A percentile compares a stretch with the other conserved stretches of the same genome.
Conservation (phyloP, 1,284 basidiomycete genomes). For the Cryptococcus jaspeensis region DNA sequence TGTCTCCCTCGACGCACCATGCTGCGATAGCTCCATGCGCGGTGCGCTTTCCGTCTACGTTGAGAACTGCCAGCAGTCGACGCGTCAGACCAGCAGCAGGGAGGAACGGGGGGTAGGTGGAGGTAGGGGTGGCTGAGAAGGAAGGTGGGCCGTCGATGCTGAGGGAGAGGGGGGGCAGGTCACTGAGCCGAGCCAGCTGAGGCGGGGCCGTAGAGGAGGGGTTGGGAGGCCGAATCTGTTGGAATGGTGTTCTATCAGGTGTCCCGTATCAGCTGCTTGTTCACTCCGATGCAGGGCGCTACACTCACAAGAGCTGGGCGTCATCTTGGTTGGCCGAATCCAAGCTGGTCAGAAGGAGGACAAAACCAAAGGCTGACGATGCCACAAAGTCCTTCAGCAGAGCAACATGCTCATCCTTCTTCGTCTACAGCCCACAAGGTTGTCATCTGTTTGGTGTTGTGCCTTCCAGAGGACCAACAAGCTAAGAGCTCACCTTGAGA, state of each 20-base stretch:
- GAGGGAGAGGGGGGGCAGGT: constrained; percentile 50
- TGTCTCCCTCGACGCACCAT: constrained; percentile 74
- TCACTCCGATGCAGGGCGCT: background rate
- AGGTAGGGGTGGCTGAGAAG: constrained; percentile 35
- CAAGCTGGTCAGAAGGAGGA: constrained; percentile 69
- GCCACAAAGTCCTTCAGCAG: constrained; percentile 60
- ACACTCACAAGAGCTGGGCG: constrained; percentile 67
- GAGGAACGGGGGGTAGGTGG: constrained; percentile 52
- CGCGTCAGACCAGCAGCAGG: constrained; percentile 72
- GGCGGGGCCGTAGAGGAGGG: constrained; percentile 2
- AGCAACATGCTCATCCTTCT: constrained; percentile 66
- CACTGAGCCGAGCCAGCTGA: constrained; percentile 5
- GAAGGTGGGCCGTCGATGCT: constrained; percentile 45
- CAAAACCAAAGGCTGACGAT: constrained; percentile 55
- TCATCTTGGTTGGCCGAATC: constrained; percentile 71
- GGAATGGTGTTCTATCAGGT: constrained; percentile 23
- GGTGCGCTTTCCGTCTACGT: constrained; percentile 3
- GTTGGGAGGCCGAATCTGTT: constrained; percentile 20
- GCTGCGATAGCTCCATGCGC: constrained; percentile 50
- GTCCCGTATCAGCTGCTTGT: background rate
- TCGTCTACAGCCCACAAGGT: constrained; percentile 54
- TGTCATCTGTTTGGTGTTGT: background rate
- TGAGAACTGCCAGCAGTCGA: constrained; percentile 59
- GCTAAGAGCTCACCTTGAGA: constrained; percentile 58
- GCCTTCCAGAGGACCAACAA: constrained; percentile 8